phyloP scores from a whole-genome alignment of 768 basidiomycete species.

The Agaricus sinodeliciosus region DNA sequence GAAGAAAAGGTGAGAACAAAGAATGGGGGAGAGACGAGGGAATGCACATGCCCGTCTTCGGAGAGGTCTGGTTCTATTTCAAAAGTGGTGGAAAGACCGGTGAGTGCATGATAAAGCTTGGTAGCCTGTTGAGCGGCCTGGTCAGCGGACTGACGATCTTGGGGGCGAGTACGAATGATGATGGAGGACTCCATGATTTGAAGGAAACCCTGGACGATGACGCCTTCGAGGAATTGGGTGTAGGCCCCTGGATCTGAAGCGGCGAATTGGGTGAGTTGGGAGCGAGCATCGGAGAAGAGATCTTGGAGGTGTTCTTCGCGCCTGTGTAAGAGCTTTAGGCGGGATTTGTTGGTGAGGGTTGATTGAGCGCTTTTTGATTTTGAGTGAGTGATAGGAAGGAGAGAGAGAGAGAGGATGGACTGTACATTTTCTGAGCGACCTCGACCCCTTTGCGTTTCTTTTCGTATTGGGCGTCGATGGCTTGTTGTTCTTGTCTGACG shows the following conservation, averaged over 20 bases:
- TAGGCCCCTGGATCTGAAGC: conserved; percentile 56
- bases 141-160: conserved; percentile 55
- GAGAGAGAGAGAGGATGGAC: conserved; percentile 18
- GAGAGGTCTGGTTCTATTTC: conserved; percentile 56
- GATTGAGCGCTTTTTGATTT: conserved; percentile 72
- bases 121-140: conserved; percentile 62
- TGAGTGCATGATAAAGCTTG: conserved; percentile 66
- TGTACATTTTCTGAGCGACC: conserved; percentile 92
- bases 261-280: conserved; percentile 43
- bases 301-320: conserved; percentile 91
- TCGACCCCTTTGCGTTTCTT: conserved; percentile 95
- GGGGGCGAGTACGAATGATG: conserved; percentile 58
- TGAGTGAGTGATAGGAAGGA: conserved; percentile 3
- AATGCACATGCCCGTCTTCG: conserved; percentile 54
- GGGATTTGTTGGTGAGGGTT: conserved; percentile 93
- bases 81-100: conserved; percentile 57
- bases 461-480: conserved; percentile 91
- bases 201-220: conserved; percentile 82
- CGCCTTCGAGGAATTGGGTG: conserved; percentile 72
- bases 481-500: conserved; percentile 91
- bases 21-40: neutral
- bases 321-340: conserved; percentile 81
- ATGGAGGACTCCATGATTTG: conserved; percentile 72
- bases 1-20: neutral
- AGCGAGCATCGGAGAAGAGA: conserved; percentile 64